These are phyloP conservation scores for Arthrobotrys sphaeroides DNA, from an alignment of 2,329 filamentous ascomycete genomes.

Conservation along the genomic window DNA sequence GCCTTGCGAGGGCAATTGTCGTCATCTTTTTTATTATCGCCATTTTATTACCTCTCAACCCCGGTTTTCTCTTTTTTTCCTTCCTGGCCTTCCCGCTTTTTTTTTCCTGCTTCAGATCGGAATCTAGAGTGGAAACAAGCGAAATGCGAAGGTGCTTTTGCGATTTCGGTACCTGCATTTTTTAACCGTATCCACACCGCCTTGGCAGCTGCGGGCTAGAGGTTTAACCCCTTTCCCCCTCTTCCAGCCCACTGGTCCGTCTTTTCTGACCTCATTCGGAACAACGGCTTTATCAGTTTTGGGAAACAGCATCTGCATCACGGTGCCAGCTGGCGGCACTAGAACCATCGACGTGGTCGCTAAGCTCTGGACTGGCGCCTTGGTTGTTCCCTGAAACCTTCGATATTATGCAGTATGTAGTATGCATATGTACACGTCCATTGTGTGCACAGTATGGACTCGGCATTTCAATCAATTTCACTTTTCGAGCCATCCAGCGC, in stretches of 20 bases:
- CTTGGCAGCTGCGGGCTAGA: conserved; percentile 34
- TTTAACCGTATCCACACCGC: conserved; percentile 39
- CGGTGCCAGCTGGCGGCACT: conserved; percentile 6
- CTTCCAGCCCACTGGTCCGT: not conserved
- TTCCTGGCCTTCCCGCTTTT: too few species aligned
- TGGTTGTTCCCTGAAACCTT: conserved; percentile 25
- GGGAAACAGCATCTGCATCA: conserved; percentile 34
- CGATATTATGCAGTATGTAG: conserved; percentile 18
- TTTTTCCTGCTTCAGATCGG: conserved; percentile 18
- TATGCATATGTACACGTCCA: conserved; percentile 3
- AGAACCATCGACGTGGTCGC: conserved; percentile 9
- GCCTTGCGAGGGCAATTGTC: conserved; percentile 9
- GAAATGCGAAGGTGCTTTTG: conserved; percentile 41
- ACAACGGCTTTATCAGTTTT: conserved; percentile 20
- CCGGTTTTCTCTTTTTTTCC: conserved; percentile 1
- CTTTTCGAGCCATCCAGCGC: not conserved
- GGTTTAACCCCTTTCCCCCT: conserved; percentile 17
- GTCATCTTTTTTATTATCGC: conserved; percentile 19
- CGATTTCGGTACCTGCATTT: conserved; percentile 48
- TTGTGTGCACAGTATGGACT: conserved; percentile 4
- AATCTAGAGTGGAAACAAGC: conserved; percentile 33
- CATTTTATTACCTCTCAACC: conserved; percentile 4
- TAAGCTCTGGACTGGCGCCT: conserved; percentile 11
- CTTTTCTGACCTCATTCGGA: not conserved
- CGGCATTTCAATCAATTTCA: conserved; percentile 14